These are phyloP conservation scores for Entomortierella beljakovae DNA, from an alignment of 192 early-diverging fungal genomes.

Conservation along the genomic window DNA sequence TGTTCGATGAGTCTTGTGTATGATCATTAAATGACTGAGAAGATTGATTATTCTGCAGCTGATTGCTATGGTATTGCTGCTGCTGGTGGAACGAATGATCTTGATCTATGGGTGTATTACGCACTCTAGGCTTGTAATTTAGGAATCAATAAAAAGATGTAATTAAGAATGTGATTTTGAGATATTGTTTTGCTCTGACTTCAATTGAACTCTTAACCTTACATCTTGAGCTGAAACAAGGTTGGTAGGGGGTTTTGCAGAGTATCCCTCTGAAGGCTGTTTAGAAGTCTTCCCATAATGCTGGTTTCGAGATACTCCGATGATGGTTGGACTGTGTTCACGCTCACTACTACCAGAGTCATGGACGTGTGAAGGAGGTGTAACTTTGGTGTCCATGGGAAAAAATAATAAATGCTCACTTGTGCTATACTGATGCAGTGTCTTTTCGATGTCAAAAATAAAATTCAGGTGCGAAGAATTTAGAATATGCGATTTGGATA, in stretches of 20 bases:
- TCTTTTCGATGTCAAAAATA: too few relatives aligned
- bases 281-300: neutral
- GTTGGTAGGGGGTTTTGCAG: neutral
- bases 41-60: slow-evolving; percentile 1
- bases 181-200: too few relatives aligned
- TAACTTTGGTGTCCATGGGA: neutral
- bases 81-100: slow-evolving; percentile 3
- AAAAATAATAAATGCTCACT: too few relatives aligned
- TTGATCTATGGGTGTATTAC: neutral
- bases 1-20: neutral
- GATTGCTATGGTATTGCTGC: slow-evolving; percentile 5
- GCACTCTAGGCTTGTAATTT: neutral
- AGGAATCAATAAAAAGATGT: neutral
- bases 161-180: too few relatives aligned
- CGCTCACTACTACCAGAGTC: neutral
- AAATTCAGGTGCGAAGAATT: too few relatives aligned
- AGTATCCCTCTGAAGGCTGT: neutral
- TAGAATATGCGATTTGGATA: too few relatives aligned
- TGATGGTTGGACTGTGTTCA: neutral
- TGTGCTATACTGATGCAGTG: too few relatives aligned
- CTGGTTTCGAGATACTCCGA: neutral
- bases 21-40: neutral
- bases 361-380: neutral
- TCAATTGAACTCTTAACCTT: neutral
- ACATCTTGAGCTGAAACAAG: neutral